phyloP scores from a whole-genome alignment of 2,329 filamentous ascomycete genomes.

The Paramyrothecium roridum region DNA sequence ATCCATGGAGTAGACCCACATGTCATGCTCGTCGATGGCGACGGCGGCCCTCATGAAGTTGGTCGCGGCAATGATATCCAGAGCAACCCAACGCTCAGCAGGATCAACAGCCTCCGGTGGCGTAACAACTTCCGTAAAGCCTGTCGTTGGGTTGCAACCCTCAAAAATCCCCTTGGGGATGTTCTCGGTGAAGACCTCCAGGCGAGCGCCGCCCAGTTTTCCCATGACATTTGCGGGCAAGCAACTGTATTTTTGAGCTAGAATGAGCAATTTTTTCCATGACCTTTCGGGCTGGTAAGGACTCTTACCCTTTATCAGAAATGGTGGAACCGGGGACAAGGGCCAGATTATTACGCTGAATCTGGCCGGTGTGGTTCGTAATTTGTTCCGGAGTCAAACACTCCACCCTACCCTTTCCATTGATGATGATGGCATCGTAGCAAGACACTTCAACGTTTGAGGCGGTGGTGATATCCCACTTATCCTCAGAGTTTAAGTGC shows the following conservation, averaged over 20 bases:
- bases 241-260: constrained; percentile 18
- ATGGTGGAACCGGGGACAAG: constrained; percentile 25
- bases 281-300: rapidly evolving
- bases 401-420: constrained; percentile 55
- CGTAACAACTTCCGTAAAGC: constrained; percentile 38
- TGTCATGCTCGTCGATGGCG: constrained; percentile 49
- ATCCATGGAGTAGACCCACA: constrained; percentile 54
- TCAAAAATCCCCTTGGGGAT: constrained; percentile 41
- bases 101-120: constrained; percentile 16
- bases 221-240: constrained; percentile 38
- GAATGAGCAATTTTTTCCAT: constrained; percentile 9
- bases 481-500: constrained; percentile 47
- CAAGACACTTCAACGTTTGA: constrained; percentile 50
- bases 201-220: constrained; percentile 15
- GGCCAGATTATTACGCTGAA: constrained; percentile 25
- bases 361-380: constrained; percentile 26
- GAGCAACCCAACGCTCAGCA: constrained; percentile 40
- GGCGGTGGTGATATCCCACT: constrained; percentile 37
- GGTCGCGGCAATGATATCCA: constrained; percentile 53
- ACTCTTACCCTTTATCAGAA: constrained; percentile 37
- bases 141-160: constrained; percentile 44
- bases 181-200: constrained; percentile 24
- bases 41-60: constrained; percentile 40
- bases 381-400: constrained; percentile 46
- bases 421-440: constrained; percentile 59